phyloP scores from a whole-genome alignment of 2,329 filamentous ascomycete genomes.

The Ophiostoma sp. region DNA sequence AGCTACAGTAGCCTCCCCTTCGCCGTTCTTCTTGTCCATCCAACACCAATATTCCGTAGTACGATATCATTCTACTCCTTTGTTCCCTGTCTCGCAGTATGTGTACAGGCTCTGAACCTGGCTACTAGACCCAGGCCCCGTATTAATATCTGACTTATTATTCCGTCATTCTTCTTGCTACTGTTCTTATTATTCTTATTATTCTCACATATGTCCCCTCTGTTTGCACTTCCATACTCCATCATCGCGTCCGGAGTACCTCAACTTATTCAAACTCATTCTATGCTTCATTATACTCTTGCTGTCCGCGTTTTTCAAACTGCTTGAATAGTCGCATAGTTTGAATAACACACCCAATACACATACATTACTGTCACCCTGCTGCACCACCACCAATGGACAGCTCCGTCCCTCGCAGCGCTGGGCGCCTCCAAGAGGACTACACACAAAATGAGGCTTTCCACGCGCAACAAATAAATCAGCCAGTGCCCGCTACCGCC shows the following conservation, averaged over 20 bases:
- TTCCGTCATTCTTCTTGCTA: no score
- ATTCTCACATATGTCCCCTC: not conserved
- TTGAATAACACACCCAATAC: not conserved
- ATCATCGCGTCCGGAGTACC: no score
- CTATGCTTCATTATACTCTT: not conserved
- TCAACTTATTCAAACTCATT: not conserved
- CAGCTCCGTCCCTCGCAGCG: constrained; percentile 4
- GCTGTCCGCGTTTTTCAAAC: no score
- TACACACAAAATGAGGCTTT: not conserved
- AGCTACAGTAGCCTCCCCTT: no score
- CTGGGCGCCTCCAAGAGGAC: constrained; percentile 5
- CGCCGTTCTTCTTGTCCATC: not conserved
- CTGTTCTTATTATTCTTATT: not conserved
- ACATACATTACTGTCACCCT: not conserved
- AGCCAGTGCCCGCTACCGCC: not conserved
- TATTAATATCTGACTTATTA: no score
- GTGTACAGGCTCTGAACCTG: not conserved
- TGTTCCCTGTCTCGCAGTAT: not conserved
- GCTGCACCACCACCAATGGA: not conserved
- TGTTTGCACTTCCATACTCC: not conserved
- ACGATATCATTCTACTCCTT: not conserved
- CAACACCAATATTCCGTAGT: not conserved
- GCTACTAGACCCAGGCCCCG: not conserved
- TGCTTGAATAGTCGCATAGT: no score
- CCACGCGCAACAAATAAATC: not conserved